These are phyloP conservation scores for Rhizophlyctis rosea DNA, from an alignment of 192 early-diverging fungal species.

Conservation along the genomic window DNA sequence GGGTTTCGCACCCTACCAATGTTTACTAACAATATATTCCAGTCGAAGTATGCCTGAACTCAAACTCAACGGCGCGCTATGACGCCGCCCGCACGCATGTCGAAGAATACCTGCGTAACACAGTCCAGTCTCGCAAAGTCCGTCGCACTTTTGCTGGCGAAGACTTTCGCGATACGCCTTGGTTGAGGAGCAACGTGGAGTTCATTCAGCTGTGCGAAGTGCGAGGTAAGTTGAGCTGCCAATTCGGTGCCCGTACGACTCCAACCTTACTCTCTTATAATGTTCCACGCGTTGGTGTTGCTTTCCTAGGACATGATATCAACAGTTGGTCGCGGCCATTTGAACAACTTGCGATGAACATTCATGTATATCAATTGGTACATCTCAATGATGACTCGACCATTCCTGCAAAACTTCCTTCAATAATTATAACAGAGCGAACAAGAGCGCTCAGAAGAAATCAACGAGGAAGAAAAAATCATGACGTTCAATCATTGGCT, in stretches of 20 bases:
- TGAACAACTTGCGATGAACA: not conserved
- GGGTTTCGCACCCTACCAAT: too few relatives aligned
- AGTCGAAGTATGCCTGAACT: conserved; percentile 27
- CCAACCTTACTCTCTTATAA: too few relatives aligned
- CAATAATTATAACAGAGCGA: conserved; percentile 34
- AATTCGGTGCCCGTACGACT: too few relatives aligned
- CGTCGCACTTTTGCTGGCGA: not conserved
- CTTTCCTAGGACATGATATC: not conserved
- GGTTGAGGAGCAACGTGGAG: conserved; percentile 17
- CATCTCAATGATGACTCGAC: too few relatives aligned
- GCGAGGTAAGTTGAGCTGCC: conserved; percentile 8
- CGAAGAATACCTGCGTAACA: conserved; percentile 14
- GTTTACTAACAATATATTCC: too few relatives aligned
- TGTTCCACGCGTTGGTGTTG: not conserved
- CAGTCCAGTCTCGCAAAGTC: conserved; percentile 5
- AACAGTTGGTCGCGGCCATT: not conserved
- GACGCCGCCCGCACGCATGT: conserved; percentile 13
- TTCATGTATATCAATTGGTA: conserved; percentile 26
- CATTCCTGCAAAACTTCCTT: not conserved
- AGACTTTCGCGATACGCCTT: conserved; percentile 14
- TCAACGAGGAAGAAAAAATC: conserved; percentile 41
- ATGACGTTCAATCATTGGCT: conserved; percentile 47
- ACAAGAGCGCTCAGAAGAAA: conserved; percentile 48
- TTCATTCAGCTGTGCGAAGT: conserved; percentile 23
- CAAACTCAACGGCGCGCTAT: conserved; percentile 16